Base-by-base conservation (phyloP, 148 eudicot species). In the Linanthus parryae region DNA sequence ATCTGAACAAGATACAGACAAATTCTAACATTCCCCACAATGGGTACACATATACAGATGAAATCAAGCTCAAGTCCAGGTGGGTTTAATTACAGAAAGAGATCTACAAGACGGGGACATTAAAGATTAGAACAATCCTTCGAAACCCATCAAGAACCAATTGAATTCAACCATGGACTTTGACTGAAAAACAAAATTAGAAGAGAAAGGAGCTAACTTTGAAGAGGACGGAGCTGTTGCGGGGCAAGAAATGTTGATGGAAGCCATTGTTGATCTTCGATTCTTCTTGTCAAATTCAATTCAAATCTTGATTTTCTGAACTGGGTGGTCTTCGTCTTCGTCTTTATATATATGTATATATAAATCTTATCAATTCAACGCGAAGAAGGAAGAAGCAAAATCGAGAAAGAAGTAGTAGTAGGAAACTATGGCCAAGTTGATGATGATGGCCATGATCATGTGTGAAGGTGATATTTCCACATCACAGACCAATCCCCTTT, bases 211-310 rank as follows among this genome's bases (percentile, higher is more conserved):
- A 46, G 17, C 73, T 50, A 52, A 85, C 95, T 78, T 65, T 8
- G 85, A 60, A 45, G 40, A 62, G 57, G 72, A 56, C 16, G 83
- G 62, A 61, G 74, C 22, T 33, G 78, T 65, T 19, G 83, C 51
- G 22, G 78, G 66, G 64, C 72, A 47, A 68, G 77, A 76, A 34
- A 74, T 65, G 57, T 67, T 68, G 47, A 72, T 52, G 50, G 89
- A 72, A 57, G 85, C 89, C 95, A 83, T 83, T 61, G 50, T 46
- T 59, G 60, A 53, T 18, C 33, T 22, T 30, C 22, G 44, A 39
- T 7, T 22, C 27, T 2, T n/a, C 24, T 18, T 6, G 4, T 13
- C 11, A 5, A 9, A 0, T 10, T 7, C 24, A 23, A 54, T 18
- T 57, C 25, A 45, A 34, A 45, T 21, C 52, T 45, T 28, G 6